Percentiles rank a stretch among this genome's conserved stretches.
These are phyloP conservation scores for Citrus medica DNA, from an alignment of 345 rosid genomes.

Conservation along the genomic window DNA sequence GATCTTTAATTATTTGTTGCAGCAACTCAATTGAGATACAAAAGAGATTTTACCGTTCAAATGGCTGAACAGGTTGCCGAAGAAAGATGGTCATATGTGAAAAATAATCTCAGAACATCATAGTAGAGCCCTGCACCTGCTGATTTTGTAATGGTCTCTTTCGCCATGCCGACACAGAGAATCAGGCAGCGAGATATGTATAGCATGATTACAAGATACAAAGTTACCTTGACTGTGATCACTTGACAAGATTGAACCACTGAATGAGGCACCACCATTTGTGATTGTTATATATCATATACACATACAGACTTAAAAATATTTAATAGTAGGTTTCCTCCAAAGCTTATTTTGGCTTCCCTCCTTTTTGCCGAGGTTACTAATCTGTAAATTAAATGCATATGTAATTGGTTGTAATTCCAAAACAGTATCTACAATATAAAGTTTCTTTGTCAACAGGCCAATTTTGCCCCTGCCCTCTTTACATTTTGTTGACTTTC, in stretches of 20 bases:
- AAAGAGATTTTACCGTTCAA: not conserved
- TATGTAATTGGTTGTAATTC: conserved; percentile 16
- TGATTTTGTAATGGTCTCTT: not conserved
- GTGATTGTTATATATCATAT: conserved; percentile 14
- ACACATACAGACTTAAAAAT: conserved; percentile 19
- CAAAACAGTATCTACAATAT: conserved; percentile 2
- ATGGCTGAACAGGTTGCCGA: conserved; percentile 8
- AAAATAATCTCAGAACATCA: not conserved
- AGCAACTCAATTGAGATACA: conserved; percentile 34
- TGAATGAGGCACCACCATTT: conserved; percentile 26
- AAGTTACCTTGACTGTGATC: conserved; percentile 12
- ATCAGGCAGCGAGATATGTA: conserved; percentile 12
- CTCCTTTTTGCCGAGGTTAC: conserved; percentile 18
- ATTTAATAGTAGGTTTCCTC: conserved; percentile 14
- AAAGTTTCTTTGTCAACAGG: conserved; percentile 3
- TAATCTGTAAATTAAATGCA: conserved; percentile 29
- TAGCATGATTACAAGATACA: conserved; percentile 11
- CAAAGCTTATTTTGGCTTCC: conserved; percentile 1
- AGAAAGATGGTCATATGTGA: conserved; percentile 4
- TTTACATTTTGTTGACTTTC: not conserved
- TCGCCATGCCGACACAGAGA: not conserved
- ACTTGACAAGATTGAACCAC: conserved; percentile 6
- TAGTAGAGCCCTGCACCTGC: conserved; percentile 12
- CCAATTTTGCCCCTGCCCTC: not conserved
- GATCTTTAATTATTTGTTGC: conserved; percentile 11